These are phyloP conservation scores for Fusarium sp. DNA, from an alignment of 2,329 filamentous ascomycete genomes.

Conservation along the genomic window DNA sequence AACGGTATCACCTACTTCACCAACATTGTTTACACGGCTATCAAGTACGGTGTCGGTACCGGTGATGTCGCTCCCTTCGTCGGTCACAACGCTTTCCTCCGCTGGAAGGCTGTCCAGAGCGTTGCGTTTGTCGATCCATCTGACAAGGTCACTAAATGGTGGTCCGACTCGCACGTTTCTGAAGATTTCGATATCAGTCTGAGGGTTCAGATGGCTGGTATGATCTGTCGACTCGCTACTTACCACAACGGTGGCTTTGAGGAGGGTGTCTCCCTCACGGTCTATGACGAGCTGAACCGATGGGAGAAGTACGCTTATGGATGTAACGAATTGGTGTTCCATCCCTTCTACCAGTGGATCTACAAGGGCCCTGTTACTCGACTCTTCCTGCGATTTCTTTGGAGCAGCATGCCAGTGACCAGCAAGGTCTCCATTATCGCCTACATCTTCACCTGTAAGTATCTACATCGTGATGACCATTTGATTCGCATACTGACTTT, in stretches of 20 bases:
- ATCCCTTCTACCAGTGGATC: slow-evolving; percentile 71
- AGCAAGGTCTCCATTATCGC: slow-evolving; percentile 77
- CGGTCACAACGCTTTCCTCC: slow-evolving; percentile 79
- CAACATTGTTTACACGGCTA: slow-evolving; percentile 79
- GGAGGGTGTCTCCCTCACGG: slow-evolving; percentile 77
- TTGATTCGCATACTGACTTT: neutral
- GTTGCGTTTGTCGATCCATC: slow-evolving; percentile 39
- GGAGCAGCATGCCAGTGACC: slow-evolving; percentile 63
- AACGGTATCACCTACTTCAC: slow-evolving; percentile 81
- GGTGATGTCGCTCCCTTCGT: slow-evolving; percentile 81
- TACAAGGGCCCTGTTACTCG: slow-evolving; percentile 72
- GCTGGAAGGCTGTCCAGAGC: slow-evolving; percentile 63
- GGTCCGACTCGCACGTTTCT: slow-evolving; percentile 80
- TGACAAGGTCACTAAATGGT: slow-evolving; percentile 72
- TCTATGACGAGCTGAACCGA: slow-evolving; percentile 76
- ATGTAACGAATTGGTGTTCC: slow-evolving; percentile 76
- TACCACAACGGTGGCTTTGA: slow-evolving; percentile 78
- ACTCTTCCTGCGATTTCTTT: slow-evolving; percentile 52
- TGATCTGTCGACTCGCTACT: slow-evolving; percentile 74
- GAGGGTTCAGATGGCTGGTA: slow-evolving; percentile 75
- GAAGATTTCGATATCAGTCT: slow-evolving; percentile 83
- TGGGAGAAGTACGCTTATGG: slow-evolving; percentile 82
- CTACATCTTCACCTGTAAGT: slow-evolving; percentile 70
- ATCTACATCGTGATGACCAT: accelerated
- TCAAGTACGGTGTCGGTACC: slow-evolving; percentile 75